Percentiles rank a stretch among this genome's conserved stretches.
These are phyloP conservation scores for Leccinellum rugosiceps DNA, from an alignment of 768 basidiomycete genomes.

Conservation along the genomic window DNA sequence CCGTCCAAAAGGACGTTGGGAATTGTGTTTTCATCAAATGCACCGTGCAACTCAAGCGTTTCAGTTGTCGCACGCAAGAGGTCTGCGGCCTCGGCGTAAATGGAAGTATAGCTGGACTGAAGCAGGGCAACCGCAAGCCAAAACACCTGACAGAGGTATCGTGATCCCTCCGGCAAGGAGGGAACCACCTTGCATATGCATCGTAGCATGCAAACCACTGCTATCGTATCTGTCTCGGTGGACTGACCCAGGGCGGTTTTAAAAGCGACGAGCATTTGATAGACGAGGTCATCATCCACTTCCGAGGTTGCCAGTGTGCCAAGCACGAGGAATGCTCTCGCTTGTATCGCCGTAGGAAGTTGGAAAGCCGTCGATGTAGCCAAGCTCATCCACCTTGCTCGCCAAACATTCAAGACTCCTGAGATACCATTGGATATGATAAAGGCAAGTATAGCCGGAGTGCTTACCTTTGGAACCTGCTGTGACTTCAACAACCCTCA, in stretches of 20 bases:
- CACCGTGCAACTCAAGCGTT: constrained; percentile 57
- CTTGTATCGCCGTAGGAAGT: constrained; percentile 82
- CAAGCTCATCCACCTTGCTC: constrained; percentile 90
- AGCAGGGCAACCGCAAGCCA: constrained; percentile 87
- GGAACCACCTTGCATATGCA: constrained; percentile 79
- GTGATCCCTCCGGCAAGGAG: constrained; percentile 61
- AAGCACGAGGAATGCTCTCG: constrained; percentile 80
- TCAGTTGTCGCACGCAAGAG: constrained; percentile 66
- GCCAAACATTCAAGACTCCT: constrained; percentile 86
- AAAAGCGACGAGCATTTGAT: constrained; percentile 90
- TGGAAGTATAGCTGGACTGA: constrained; percentile 68
- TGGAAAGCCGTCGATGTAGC: constrained; percentile 89
- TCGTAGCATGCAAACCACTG: constrained; percentile 85
- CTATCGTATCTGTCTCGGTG: constrained; percentile 64
- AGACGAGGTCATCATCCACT: constrained; percentile 89
- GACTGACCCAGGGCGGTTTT: constrained; percentile 64
- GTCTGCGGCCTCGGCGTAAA: constrained; percentile 66
- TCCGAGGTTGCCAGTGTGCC: constrained; percentile 80
- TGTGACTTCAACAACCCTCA: constrained; percentile 59
- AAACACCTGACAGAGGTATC: constrained; percentile 73
- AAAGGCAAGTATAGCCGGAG: background rate
- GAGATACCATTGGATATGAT: constrained; percentile 12
- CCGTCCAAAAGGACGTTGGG: constrained; percentile 58
- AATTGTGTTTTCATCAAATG: constrained; percentile 54
- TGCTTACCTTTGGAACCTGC: constrained; percentile 66